A percentile compares a stretch with the other conserved stretches of the same genome.
phyloP scores from a whole-genome alignment of 1,139 yeast genomes.

The Debaryomyces fabryi region DNA sequence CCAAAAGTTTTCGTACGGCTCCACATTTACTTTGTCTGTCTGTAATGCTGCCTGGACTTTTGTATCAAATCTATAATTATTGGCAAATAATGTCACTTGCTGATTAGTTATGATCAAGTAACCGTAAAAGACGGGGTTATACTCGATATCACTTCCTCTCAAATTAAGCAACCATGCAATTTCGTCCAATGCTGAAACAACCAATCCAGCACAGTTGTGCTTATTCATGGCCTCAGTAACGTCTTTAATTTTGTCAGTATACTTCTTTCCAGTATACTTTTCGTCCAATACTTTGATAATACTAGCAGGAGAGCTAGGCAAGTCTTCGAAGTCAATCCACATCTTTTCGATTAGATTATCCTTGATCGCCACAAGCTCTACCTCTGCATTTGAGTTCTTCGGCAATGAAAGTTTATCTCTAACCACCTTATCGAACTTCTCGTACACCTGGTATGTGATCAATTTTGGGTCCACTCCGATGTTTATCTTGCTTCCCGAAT shows the following conservation, averaged over 20 bases:
- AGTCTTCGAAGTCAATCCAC: slow-evolving; percentile 60
- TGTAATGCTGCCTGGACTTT: slow-evolving; percentile 37
- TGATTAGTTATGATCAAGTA: slow-evolving; percentile 65
- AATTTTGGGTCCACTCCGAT: slow-evolving; percentile 65
- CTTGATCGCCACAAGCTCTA: slow-evolving; percentile 63
- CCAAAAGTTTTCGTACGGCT: slow-evolving; percentile 63
- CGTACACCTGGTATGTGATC: slow-evolving; percentile 50
- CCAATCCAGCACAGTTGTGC: slow-evolving; percentile 45
- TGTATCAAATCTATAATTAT: slow-evolving; percentile 30
- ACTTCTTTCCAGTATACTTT: slow-evolving; percentile 52
- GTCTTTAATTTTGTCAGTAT: slow-evolving; percentile 45
- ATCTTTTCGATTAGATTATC: slow-evolving; percentile 76
- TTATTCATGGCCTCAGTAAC: slow-evolving; percentile 47
- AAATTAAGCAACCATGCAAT: slow-evolving; percentile 91
- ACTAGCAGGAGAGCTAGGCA: slow-evolving; percentile 50
- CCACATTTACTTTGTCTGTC: slow-evolving; percentile 46
- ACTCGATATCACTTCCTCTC: slow-evolving; percentile 77
- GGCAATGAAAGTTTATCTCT: slow-evolving; percentile 21
- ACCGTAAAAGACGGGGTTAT: slow-evolving; percentile 88
- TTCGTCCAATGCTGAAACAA: slow-evolving; percentile 55
- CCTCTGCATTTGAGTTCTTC: slow-evolving; percentile 39
- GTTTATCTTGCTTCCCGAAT: slow-evolving; percentile 42
- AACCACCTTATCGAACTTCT: slow-evolving; percentile 29
- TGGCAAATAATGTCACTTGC: slow-evolving; percentile 55
- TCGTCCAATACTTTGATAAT: slow-evolving; percentile 48